Evolutionary conservation across 345 rosid genomes (phyloP), one percentile per base, ranked within the genome.

Genomic region (Ceriops tagal): DNA sequence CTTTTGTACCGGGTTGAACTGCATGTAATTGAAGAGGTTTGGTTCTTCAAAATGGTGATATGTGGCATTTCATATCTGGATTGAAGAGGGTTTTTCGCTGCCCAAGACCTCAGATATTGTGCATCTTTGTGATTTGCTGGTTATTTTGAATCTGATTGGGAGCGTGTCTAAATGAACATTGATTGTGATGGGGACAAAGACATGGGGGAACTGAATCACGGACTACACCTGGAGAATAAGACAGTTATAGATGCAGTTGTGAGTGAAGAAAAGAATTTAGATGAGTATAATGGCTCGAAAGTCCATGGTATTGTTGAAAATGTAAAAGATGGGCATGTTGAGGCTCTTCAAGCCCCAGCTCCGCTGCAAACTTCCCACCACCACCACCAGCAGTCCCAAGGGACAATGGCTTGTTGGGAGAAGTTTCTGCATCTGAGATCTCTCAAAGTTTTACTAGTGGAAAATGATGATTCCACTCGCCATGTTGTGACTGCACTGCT

Each of bases 381-480:
- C 39, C 91, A 76, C 63, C 80, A 58, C 20, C 77, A 6, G 69
- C 80, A 6, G 74, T 56, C 16, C 58, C 58, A 53, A 34, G 37
- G 37, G 9, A 34, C 37, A 34, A 34, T 34, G 37, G 37, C 8
- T 53, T 28, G 8, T 18, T 72, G 68, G 67, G 98, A 92, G 79
- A 92, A 85, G 73, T 92, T 88, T 80, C 93, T 89, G 30, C 89
- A 87, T 6, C 59, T 78, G 57, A 78, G 88, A 77, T 78, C 93
- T 0, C 82, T 92, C 67, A 89, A 84, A 77, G 93, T 92, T 81
- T 90, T 92, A 67, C 82, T 92, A 34, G 96, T 89, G 43, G 98
- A 89, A 80, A 81, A 82, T 66, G 96, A 92, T 80, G 84, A 81
- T 72, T 85, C 92, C 0, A 89, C 98, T 3, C 88, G 93, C 39